Evolutionary conservation across 371 early-diverging fungal genomes (phyloP).

Genomic region (Syncephalastrum contaminatum): DNA sequence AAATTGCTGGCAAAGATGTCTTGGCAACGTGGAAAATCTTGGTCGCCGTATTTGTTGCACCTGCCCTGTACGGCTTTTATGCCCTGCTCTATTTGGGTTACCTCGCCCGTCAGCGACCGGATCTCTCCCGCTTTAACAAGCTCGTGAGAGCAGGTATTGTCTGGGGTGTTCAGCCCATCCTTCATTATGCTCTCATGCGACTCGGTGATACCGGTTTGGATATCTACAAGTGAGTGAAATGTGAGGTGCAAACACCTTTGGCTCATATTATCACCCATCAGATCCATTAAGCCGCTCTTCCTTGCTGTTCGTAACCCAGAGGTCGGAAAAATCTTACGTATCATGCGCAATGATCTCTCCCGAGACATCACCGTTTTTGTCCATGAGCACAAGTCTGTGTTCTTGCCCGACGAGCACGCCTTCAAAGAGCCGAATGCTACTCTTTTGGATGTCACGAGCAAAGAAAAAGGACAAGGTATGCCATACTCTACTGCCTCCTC

Average conservation of each 20-base stretch:
- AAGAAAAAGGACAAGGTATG: no score
- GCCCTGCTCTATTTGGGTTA: conserved; percentile 47
- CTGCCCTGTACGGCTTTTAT: conserved; percentile 76
- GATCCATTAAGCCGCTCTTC: conserved; percentile 85
- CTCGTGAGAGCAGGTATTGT: conserved; percentile 37
- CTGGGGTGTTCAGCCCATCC: conserved; percentile 64
- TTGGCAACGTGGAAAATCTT: conserved; percentile 96
- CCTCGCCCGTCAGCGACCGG: conserved; percentile 35
- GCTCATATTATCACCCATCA: conserved; percentile 13
- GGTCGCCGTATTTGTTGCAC: conserved; percentile 75
- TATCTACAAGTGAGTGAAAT: conserved; percentile 61
- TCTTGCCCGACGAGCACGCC: conserved; percentile 7
- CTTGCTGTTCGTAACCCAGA: conserved; percentile 61
- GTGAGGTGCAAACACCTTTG: no score
- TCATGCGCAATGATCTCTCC: conserved; percentile 33
- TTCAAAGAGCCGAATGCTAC: no score
- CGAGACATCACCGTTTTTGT: conserved; percentile 30
- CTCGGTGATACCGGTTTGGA: conserved; percentile 88
- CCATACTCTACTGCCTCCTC: no score
- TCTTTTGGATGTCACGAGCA: no score
- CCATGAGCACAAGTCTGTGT: conserved; percentile 14
- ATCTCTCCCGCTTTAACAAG: conserved; percentile 21
- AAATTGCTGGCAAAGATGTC: conserved; percentile 92
- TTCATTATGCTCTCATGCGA: conserved; percentile 77
- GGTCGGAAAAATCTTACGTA: conserved; percentile 30